Evolutionary conservation across 257 asterid species (phyloP), one percentile per base, ranked within the genome.

Genomic region (Solanum chaucha): DNA sequence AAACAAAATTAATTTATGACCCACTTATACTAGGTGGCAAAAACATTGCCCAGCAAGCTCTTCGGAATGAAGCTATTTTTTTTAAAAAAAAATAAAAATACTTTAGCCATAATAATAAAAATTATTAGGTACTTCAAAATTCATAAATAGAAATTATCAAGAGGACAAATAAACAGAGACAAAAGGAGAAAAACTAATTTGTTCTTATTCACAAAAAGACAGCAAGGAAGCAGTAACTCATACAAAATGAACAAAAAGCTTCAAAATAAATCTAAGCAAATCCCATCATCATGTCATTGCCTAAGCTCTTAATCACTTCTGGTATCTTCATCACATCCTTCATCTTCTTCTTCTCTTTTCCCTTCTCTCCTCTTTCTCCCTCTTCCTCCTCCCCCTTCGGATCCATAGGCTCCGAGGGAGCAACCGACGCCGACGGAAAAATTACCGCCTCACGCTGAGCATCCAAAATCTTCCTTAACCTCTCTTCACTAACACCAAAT

Each of bases 381-480:
- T 38, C 89, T 34, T 55, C 61, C 82, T 61, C 28, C 74, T 85
- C 30, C 88, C 11, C 28, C 72, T 15, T 65, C 20, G 40, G 75
- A 24, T 15, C 44, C 22, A 44, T 78, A 1, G 87, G 73, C 20
- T 58, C 88, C 3, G 94, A 92, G 1, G 97, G 95, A 5, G 98
- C 88, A 1, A 90, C 92, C 0, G 89, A 34, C 0, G 97, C 90
- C 0, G 98, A 83, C 0, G 98, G 97, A 32, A 95, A 86, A 61
- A 95, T 95, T 0, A 90, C 88, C 6, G 94, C 75, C 87, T 90
- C 95, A 55, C 87, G 86, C 38, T 94, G 99, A 1, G 98, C 94
- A 0, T 91, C 87, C 14, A 88, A 46, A 5, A 95, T 89, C n/a
- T 59, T 86, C 22, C 68, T 51, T 35, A 91, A 82, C 91, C 92